phyloP scores from a whole-genome alignment of 352 stramenopile genomes.

The Globisporangium nodosum region DNA sequence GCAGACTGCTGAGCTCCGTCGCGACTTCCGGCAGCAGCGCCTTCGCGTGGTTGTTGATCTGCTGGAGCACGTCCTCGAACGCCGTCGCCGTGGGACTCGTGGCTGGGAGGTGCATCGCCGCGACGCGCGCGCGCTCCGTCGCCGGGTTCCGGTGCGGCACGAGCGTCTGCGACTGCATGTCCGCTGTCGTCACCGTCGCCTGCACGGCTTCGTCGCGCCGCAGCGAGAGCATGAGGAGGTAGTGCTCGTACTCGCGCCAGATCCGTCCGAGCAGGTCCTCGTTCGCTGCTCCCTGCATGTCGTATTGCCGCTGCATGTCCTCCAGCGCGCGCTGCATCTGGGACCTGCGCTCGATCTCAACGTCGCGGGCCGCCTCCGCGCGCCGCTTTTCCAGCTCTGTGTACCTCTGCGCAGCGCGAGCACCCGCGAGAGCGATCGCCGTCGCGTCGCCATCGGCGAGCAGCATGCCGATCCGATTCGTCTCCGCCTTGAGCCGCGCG shows the following conservation, averaged over 20 bases:
- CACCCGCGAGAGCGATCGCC: conserved; percentile 16
- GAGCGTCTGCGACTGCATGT: conserved; percentile 48
- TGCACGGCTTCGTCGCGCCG: conserved; percentile 52
- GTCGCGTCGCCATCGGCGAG: conserved; percentile 40
- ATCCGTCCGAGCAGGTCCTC: conserved; percentile 60
- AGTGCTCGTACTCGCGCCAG: conserved; percentile 51
- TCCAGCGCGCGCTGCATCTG: conserved; percentile 36
- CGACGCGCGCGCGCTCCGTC: conserved; percentile 45
- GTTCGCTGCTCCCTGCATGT: conserved; percentile 37
- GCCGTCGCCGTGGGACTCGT: conserved; percentile 17
- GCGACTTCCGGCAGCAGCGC: conserved; percentile 42
- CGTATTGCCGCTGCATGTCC: conserved; percentile 33
- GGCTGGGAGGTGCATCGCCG: conserved; percentile 37
- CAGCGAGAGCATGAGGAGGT: conserved; percentile 54
- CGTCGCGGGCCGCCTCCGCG: conserved; percentile 35
- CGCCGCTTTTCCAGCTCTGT: conserved; percentile 24
- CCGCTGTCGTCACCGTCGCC: conserved; percentile 35
- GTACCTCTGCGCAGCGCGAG: conserved; percentile 13
- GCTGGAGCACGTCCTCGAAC: conserved; percentile 41
- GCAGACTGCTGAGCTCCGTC: conserved; percentile 17
- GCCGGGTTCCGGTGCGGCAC: conserved; percentile 60
- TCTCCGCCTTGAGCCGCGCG: conserved; percentile 27
- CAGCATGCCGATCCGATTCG: conserved; percentile 51
- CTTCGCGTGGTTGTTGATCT: conserved; percentile 49
- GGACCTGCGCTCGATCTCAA: conserved; percentile 40